These are phyloP conservation scores for Diospyros kaki DNA, from an alignment of 148 eudicot genomes.

Conservation along the genomic window DNA sequence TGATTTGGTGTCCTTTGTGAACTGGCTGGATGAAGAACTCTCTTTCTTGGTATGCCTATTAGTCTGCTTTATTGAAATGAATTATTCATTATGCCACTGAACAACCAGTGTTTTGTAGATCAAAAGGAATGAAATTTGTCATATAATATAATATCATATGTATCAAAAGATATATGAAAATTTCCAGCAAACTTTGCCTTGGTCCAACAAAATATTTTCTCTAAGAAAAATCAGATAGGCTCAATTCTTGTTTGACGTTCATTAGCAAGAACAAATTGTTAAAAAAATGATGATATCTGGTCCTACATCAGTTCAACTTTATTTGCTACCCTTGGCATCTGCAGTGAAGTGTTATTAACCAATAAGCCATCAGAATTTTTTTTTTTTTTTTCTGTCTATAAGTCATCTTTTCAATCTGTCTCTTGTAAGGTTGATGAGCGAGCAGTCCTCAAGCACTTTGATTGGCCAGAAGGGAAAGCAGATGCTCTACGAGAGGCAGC, in stretches of 20 bases:
- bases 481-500: conserved; percentile 96
- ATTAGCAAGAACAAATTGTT: neutral
- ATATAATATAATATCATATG: neutral
- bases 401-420: conserved; percentile 1
- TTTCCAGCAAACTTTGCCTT: neutral
- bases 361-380: conserved; percentile 1
- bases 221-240: neutral
- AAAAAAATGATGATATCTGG: neutral
- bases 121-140: neutral
- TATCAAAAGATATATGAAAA: neutral
- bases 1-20: conserved; percentile 80
- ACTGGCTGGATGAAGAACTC: conserved; percentile 99
- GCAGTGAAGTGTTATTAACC: neutral
- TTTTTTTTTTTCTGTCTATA: neutral
- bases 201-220: neutral
- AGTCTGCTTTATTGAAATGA: neutral
- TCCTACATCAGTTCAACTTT: neutral
- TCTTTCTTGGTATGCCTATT: conserved; percentile 77
- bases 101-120: neutral
- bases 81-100: neutral
- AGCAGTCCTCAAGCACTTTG: conserved; percentile 97
- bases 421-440: conserved; percentile 78
- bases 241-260: neutral
- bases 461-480: conserved; percentile 99
- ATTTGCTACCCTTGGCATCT: neutral